A percentile compares a stretch with the other conserved stretches of the same genome.
Evolutionary conservation across 78 protist genomes (phyloP).

Genomic region (Guillardia theta): DNA sequence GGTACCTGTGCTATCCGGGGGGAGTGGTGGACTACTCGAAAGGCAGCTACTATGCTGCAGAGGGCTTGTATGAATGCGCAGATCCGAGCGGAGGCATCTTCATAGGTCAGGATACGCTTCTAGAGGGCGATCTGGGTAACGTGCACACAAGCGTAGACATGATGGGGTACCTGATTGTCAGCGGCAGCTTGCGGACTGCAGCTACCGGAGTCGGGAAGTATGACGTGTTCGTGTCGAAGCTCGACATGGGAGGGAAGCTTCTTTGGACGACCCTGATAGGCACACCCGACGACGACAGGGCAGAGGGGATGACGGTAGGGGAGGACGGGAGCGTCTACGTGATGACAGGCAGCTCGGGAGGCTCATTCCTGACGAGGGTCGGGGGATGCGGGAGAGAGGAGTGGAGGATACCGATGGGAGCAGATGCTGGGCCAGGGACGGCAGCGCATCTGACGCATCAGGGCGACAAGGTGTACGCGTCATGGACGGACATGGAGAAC

Average conservation of each 20-base stretch:
- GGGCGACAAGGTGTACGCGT: background rate
- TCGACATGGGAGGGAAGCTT: background rate
- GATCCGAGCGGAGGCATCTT: background rate
- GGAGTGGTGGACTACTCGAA: constrained; percentile 6
- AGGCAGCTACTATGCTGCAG: background rate
- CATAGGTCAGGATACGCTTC: background rate
- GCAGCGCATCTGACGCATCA: no score
- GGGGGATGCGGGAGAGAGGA: background rate
- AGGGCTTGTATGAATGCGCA: background rate
- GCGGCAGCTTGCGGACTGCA: background rate
- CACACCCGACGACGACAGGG: background rate
- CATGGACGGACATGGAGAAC: background rate
- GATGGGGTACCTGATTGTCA: background rate
- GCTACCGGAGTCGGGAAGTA: background rate
- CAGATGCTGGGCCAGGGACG: no score
- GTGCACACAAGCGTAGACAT: background rate
- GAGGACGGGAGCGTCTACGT: background rate
- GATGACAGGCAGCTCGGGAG: background rate
- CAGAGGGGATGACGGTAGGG: background rate
- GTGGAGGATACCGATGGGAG: background rate
- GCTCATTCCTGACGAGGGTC: background rate
- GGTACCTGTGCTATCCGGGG: background rate
- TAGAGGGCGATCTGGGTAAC: background rate
- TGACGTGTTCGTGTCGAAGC: background rate
- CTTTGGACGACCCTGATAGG: background rate